Evolutionary conservation across 257 asterid species (phyloP), one percentile per base, ranked within the genome.

Genomic region (Leptodermis oblonga): DNA sequence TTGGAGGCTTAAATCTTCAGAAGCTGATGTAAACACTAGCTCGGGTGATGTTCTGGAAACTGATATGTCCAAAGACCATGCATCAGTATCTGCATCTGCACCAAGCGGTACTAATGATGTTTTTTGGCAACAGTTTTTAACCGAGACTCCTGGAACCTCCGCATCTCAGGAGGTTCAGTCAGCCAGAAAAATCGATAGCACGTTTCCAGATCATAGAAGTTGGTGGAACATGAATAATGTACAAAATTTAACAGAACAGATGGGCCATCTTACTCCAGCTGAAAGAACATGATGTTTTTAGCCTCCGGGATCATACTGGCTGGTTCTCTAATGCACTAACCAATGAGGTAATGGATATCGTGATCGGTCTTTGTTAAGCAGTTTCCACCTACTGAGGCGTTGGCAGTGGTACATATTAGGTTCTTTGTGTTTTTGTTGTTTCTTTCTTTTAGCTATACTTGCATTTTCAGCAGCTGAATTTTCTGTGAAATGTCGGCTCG

Each of bases 111-210:
- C 76, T 23, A 91, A 91, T 71, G 97, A 91, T 73, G 85, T 78
- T 17, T 91, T 91, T 58, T 91, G 97, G 97, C 93, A 91, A 60
- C 97, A 91, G 81, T 91, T 91, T 77, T 72, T 91, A 4, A 87
- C 92, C 0, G 96, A 91, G 79, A 81, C 86, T 13, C 95, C 92
- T 23, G 88, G 79, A 62, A 43, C 85, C 7, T 42, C 76, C 28
- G 74, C 37, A 62, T 33, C 70, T 45, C 86, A 53, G 75, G 87
- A 83, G 69, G 89, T 73, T 54, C 82, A 84, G 37, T 68, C 85
- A 0, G 83, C 77, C 12, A 65, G 77, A 67, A 34, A 54, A 55
- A 82, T 75, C 46, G 64, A 70, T 49, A 65, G 76, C 71, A 62
- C 70, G 71, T 76, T 76, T 56, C 66, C 56, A 4, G 86, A 80